A percentile compares a stretch with the other conserved stretches of the same genome.
Evolutionary conservation across 2,329 filamentous ascomycete species (phyloP).

Genomic region (Huntiella omanensis): DNA sequence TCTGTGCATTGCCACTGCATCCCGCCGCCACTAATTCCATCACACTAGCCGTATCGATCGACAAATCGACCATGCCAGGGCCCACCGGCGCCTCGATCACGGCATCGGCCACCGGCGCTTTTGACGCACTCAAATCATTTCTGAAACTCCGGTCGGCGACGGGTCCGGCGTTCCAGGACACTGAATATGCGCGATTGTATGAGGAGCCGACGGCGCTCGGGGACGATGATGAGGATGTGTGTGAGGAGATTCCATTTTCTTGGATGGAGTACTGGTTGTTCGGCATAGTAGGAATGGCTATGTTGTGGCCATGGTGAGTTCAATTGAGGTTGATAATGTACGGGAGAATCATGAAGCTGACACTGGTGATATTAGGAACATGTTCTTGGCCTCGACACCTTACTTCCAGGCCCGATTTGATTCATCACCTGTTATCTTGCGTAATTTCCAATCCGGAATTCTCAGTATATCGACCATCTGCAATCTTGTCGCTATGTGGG

Average conservation of each 20-base stretch:
- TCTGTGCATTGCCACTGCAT: no score
- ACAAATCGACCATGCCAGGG: background rate
- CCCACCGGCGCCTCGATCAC: background rate
- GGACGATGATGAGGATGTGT: slow-evolving; percentile 11
- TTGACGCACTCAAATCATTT: background rate
- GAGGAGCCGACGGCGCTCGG: slow-evolving; percentile 8
- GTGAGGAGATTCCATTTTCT: slow-evolving; percentile 43
- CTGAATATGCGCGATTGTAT: slow-evolving; percentile 11
- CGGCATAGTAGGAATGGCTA: slow-evolving; percentile 66
- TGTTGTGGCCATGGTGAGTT: slow-evolving; percentile 89
- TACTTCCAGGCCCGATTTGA: slow-evolving; percentile 79
- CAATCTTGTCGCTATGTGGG: slow-evolving; percentile 56
- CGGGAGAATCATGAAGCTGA: background rate
- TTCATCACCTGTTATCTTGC: slow-evolving; percentile 47
- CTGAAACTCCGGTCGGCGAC: background rate
- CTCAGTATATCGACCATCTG: slow-evolving; percentile 70
- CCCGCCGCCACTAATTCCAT: no score
- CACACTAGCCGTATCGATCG: no score
- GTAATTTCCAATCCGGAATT: slow-evolving; percentile 79
- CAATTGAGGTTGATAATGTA: slow-evolving; percentile 9
- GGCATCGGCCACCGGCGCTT: background rate
- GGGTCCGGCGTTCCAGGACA: background rate
- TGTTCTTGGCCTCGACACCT: slow-evolving; percentile 88
- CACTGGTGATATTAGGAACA: slow-evolving; percentile 48
- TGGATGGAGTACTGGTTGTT: slow-evolving; percentile 79